A percentile compares a stretch with the other conserved stretches of the same genome.
phyloP scores from a whole-genome alignment of 108 stramenopile species.

The Fistulifera solaris region DNA sequence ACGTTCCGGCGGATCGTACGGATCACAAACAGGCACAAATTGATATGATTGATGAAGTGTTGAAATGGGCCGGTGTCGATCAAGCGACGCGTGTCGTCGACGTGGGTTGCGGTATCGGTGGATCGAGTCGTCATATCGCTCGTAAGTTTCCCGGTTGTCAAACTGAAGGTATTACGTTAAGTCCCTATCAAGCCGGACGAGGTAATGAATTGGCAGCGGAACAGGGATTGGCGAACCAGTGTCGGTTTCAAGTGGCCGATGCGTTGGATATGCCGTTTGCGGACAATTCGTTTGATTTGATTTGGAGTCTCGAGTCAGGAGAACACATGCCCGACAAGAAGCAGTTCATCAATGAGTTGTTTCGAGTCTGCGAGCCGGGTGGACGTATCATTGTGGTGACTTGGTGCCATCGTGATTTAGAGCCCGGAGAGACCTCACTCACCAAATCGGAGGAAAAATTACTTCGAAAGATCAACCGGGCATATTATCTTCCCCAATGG shows the following conservation, averaged over 20 bases:
- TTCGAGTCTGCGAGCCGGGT: conserved; percentile 70
- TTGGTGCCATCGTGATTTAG: conserved; percentile 91
- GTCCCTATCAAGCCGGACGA: conserved; percentile 84
- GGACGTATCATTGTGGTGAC: conserved; percentile 88
- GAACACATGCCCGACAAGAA: conserved; percentile 97
- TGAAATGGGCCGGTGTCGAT: conserved; percentile 74
- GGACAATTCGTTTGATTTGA: conserved; percentile 82
- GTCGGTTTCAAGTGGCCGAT: conserved; percentile 84
- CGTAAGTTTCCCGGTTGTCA: conserved; percentile 47
- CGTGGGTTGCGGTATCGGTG: conserved; percentile 96
- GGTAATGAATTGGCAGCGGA: conserved; percentile 78
- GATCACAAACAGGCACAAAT: conserved; percentile 82
- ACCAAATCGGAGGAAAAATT: conserved; percentile 65
- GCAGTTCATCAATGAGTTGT: conserved; percentile 83
- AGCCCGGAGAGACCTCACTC: conserved; percentile 58
- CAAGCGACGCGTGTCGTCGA: conserved; percentile 41
- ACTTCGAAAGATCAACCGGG: conserved; percentile 76
- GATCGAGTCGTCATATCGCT: conserved; percentile 82
- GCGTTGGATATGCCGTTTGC: conserved; percentile 87
- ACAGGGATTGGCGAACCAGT: conserved; percentile 63
- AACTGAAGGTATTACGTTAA: conserved; percentile 84
- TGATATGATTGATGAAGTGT: conserved; percentile 88
- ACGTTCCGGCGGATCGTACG: conserved; percentile 66
- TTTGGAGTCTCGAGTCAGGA: conserved; percentile 93
- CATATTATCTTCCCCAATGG: conserved; percentile 89